Evolutionary conservation across 805 yeast species (phyloP).

Genomic region (Spathaspora sp.): DNA sequence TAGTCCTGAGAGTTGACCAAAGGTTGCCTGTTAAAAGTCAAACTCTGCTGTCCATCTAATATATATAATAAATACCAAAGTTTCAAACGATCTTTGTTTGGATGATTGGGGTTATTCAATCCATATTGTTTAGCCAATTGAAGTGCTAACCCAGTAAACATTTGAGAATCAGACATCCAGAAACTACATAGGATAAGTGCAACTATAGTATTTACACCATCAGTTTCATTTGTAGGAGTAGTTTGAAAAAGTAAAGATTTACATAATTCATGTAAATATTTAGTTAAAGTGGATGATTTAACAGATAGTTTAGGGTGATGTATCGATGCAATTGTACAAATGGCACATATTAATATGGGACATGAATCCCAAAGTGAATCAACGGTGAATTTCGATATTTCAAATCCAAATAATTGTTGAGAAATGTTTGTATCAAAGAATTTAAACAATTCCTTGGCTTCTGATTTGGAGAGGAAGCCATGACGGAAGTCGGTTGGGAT

Average conservation of each 20-base stretch:
- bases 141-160: constrained; percentile 66
- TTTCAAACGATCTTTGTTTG: constrained; percentile 46
- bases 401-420: constrained; percentile 66
- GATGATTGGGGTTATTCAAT: constrained; percentile 28
- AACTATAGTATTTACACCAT: constrained; percentile 57
- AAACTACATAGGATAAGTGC: constrained; percentile 64
- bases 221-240: constrained; percentile 40
- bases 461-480: constrained; percentile 29
- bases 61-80: constrained; percentile 66
- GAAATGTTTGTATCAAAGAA: constrained; percentile 54
- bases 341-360: constrained; percentile 56
- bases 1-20: constrained; percentile 47
- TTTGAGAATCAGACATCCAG: constrained; percentile 63
- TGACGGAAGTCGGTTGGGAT: constrained; percentile 28
- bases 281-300: constrained; percentile 24
- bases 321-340: constrained; percentile 59
- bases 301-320: constrained; percentile 47
- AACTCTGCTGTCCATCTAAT: constrained; percentile 66
- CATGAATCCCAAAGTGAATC: constrained; percentile 51
- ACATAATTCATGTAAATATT: constrained; percentile 31
- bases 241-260: constrained; percentile 29
- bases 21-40: constrained; percentile 56
- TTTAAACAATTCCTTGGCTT: constrained; percentile 47
- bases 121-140: constrained; percentile 58
- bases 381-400: constrained; percentile 46